Conservation (phyloP, 2,329 filamentous ascomycete species). For the Macroventuria anomochaeta region DNA sequence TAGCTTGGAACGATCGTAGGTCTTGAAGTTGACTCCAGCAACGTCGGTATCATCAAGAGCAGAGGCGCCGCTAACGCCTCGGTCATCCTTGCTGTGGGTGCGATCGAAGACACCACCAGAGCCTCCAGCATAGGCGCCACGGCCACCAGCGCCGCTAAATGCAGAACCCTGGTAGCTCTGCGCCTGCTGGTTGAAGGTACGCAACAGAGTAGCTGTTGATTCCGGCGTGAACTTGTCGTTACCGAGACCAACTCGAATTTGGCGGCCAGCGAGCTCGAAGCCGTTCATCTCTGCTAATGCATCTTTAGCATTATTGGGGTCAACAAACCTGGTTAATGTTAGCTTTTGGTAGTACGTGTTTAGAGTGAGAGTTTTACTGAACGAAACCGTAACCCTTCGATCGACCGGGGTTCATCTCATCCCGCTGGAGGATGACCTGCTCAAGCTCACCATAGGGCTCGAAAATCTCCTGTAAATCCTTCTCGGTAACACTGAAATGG, state of each 20-base stretch:
- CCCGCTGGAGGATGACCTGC: constrained; percentile 96
- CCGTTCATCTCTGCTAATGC: constrained; percentile 99
- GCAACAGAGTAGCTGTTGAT: constrained; percentile 88
- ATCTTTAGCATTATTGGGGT: constrained; percentile 89
- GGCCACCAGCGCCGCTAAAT: constrained; percentile 88
- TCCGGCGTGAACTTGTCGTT: constrained; percentile 99
- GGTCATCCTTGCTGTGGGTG: constrained; percentile 87
- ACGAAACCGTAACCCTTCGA: constrained; percentile 94
- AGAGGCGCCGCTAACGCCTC: constrained; percentile 84
- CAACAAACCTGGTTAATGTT: constrained; percentile 75
- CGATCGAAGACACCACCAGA: constrained; percentile 80
- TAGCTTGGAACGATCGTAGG: constrained; percentile 96
- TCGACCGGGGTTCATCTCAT: constrained; percentile 69
- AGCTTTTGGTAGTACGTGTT: constrained; percentile 11
- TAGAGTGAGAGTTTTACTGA: constrained; percentile 70
- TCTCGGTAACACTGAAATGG: constrained; percentile 98
- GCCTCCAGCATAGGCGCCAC: constrained; percentile 80
- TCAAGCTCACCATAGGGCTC: constrained; percentile 97
- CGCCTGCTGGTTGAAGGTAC: constrained; percentile 77
- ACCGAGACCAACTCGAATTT: constrained; percentile 97
- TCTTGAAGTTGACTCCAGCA: constrained; percentile 98
- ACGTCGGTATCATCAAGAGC: constrained; percentile 98
- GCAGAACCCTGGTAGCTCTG: constrained; percentile 81
- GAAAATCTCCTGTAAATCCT: constrained; percentile 94
- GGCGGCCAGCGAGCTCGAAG: constrained; percentile 95